These are phyloP conservation scores for Eutrema heterophyllum DNA, from an alignment of 345 rosid species.

Conservation along the genomic window DNA sequence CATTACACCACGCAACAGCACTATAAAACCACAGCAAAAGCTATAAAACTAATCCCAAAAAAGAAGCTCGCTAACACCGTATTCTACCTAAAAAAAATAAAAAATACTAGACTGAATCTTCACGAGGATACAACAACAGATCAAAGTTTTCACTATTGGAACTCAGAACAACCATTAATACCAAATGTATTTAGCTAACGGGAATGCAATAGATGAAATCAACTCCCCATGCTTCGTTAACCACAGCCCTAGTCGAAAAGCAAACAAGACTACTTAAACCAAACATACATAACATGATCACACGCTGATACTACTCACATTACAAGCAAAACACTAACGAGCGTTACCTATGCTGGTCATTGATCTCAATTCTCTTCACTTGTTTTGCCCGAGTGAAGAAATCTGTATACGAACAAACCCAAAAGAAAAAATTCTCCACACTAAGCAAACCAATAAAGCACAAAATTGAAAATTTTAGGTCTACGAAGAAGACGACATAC, in stretches of 20 bases:
- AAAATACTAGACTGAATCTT: neutral
- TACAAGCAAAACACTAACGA: neutral
- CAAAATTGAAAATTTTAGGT: neutral
- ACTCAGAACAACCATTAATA: neutral
- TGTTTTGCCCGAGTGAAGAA: slow-evolving; percentile 76
- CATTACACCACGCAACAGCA: neutral
- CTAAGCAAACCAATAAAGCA: neutral
- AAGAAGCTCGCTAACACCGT: neutral
- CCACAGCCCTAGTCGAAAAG: neutral
- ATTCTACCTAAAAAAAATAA: neutral
- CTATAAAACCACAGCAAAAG: neutral
- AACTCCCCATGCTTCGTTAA: neutral
- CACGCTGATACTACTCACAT: neutral
- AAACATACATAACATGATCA: neutral
- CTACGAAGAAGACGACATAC: slow-evolving; percentile 30
- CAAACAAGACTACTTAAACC: neutral
- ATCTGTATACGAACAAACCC: slow-evolving; percentile 32
- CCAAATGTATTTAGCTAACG: neutral
- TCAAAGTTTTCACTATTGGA: neutral
- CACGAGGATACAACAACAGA: neutral
- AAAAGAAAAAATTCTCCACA: neutral
- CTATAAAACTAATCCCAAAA: neutral
- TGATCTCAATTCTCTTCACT: slow-evolving; percentile 56
- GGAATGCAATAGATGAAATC: neutral
- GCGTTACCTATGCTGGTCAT: slow-evolving; percentile 72